Conservation (phyloP, 768 basidiomycete genomes). For the Exidia glandulosa region DNA sequence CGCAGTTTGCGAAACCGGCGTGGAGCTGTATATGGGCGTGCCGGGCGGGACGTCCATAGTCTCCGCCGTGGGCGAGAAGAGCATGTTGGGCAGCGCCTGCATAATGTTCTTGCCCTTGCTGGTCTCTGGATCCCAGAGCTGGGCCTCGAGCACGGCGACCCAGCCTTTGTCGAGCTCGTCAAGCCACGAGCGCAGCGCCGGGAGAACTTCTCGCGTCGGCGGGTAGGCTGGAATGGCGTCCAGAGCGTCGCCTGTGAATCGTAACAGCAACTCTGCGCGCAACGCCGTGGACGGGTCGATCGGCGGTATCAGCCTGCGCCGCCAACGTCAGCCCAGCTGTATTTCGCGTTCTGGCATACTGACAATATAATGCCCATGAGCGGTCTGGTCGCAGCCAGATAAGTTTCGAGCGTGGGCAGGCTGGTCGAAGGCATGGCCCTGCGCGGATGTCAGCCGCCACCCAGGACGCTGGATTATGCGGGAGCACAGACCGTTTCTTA, state of each 20-base stretch:
- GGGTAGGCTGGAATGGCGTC: conserved; percentile 51
- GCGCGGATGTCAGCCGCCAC: not conserved
- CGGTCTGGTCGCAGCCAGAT: conserved; percentile 45
- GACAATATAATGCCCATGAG: conserved; percentile 48
- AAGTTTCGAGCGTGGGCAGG: conserved; percentile 46
- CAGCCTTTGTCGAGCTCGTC: conserved; percentile 69
- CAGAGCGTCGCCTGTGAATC: conserved; percentile 58
- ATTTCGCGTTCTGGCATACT: not conserved
- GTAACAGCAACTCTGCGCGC: conserved; percentile 56
- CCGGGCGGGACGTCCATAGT: conserved; percentile 1
- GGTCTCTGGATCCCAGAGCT: conserved; percentile 54
- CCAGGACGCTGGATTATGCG: not conserved
- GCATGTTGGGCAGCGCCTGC: conserved; percentile 28
- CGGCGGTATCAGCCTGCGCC: conserved; percentile 49
- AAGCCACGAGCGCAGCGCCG: conserved; percentile 50
- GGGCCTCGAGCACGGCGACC: conserved; percentile 50
- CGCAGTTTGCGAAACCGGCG: conserved; percentile 59
- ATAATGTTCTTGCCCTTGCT: conserved; percentile 28
- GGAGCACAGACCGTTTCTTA: conserved; percentile 58
- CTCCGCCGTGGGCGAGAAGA: conserved; percentile 9
- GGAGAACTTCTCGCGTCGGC: conserved; percentile 32
- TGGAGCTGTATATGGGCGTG: conserved; percentile 21
- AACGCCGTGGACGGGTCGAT: conserved; percentile 58
- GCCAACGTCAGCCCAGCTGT: not conserved
- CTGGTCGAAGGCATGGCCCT: conserved; percentile 35